Percentiles rank a stretch among this genome's conserved stretches.
Conservation (phyloP, 805 yeast genomes). For the Wickerhamiella siamensis region DNA sequence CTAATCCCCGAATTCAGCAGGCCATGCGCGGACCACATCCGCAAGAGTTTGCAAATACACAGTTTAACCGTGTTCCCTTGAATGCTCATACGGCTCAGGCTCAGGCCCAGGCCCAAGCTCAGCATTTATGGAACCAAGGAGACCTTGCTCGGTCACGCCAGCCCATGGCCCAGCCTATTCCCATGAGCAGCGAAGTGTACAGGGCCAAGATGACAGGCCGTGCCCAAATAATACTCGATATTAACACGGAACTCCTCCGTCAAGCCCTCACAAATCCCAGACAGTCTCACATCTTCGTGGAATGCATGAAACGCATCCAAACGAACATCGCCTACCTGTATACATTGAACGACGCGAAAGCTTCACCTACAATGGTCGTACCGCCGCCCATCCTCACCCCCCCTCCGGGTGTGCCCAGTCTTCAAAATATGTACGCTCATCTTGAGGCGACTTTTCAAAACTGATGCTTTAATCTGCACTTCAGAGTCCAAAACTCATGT, state of each 20-base stretch:
- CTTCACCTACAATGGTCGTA: not conserved
- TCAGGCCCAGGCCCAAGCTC: not conserved
- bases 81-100: not conserved
- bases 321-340: conserved; percentile 25
- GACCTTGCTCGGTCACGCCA: not conserved
- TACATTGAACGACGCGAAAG: conserved; percentile 17
- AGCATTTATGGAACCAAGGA: not conserved
- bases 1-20: not conserved
- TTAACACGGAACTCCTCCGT: conserved; percentile 16
- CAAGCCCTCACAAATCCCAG: conserved; percentile 4
- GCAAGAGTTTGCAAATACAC: not conserved
- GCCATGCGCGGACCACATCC: not conserved
- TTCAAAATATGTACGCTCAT: conserved; percentile 21
- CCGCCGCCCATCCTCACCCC: conserved; percentile 23
- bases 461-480: not conserved
- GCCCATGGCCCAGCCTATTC: not conserved
- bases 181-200: not conserved
- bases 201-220: conserved; percentile 2
- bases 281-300: conserved; percentile 9
- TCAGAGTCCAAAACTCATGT: too few species aligned
- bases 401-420: conserved; percentile 21
- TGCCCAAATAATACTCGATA: conserved; percentile 10
- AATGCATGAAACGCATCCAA: conserved; percentile 25
- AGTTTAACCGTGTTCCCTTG: too few species aligned
- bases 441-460: conserved; percentile 22